Base-by-base conservation (phyloP, 352 stramenopile species). In the Phytophthora pinifolia region DNA sequence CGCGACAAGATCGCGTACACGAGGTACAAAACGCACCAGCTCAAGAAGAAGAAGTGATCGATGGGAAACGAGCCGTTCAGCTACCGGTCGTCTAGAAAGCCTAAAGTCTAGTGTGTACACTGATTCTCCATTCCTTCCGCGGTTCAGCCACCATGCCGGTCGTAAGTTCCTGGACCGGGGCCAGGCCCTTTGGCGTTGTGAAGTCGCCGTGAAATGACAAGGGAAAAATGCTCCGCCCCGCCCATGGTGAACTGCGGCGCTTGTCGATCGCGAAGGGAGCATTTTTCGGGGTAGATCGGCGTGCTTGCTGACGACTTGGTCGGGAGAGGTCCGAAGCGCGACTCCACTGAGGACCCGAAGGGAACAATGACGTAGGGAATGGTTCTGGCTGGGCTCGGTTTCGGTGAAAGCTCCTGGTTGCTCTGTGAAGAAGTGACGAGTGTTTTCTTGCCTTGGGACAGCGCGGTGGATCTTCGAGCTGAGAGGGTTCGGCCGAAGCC, bases 1-100 rank as follows among this genome's bases (percentile, higher is more conserved):
- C 74, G 77, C 18, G 76, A 89, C 59, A 89, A 89, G 52, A 88
- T 86, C 48, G 53, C 72, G 5, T 85, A 65, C 56, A 87, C 74
- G 44, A 62, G 76, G 33, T 87, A 84, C 64, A 86, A 64, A 44
- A 75, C 61, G 1, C 66, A 68, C 31, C 69, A 86, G 53, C 52
- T 82, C 54, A 76, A 81, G 38, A 79, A 79, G 46, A 67, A 52
- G 41, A 78, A 71, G 37, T 72, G 42, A 72, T 41, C n/a, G n/a
- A n/a, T n/a, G n/a, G n/a, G n/a, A n/a, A n/a, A n/a, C n/a, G n/a
- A n/a, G n/a, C n/a, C n/a, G n/a, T n/a, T n/a, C n/a, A n/a, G n/a
- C n/a, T n/a, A n/a, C n/a, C n/a, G n/a, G n/a, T n/a, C n/a, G n/a
- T n/a, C n/a, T n/a, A n/a, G n/a, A n/a, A n/a, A n/a, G n/a, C n/a